Percentiles rank a stretch among this genome's conserved stretches.
These are phyloP conservation scores for Inga laurina DNA, from an alignment of 306 rosid species.

Conservation along the genomic window DNA sequence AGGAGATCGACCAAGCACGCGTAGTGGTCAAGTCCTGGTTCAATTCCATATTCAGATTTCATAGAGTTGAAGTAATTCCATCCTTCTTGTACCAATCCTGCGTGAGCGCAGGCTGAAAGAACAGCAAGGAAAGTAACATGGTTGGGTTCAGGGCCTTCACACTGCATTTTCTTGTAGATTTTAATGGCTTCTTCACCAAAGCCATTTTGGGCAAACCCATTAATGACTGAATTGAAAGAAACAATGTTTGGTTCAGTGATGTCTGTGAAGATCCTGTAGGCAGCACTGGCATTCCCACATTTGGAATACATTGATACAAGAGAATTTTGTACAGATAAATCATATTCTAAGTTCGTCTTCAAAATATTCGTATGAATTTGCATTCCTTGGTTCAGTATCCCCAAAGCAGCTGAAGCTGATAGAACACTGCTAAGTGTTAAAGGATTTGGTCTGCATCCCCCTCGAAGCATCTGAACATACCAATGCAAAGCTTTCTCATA, in stretches of 20 bases:
- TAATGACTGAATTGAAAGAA: conserved; percentile 70
- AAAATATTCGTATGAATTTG: conserved; percentile 63
- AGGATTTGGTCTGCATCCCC: conserved; percentile 53
- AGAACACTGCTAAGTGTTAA: conserved; percentile 69
- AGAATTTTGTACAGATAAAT: conserved; percentile 74
- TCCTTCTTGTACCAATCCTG: conserved; percentile 74
- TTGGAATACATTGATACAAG: conserved; percentile 76
- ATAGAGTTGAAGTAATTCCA: conserved; percentile 53
- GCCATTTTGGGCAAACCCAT: conserved; percentile 81
- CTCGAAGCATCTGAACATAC: conserved; percentile 62
- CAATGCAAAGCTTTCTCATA: conserved; percentile 65
- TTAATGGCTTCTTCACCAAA: conserved; percentile 61
- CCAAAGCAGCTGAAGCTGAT: conserved; percentile 74
- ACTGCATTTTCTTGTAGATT: conserved; percentile 63
- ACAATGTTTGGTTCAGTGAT: conserved; percentile 56
- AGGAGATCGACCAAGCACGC: conserved; percentile 89
- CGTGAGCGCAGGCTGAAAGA: conserved; percentile 86
- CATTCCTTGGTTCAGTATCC: conserved; percentile 62
- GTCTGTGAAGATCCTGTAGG: conserved; percentile 51
- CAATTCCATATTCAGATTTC: conserved; percentile 51
- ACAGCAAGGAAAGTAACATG: conserved; percentile 67
- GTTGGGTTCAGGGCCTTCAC: conserved; percentile 54
- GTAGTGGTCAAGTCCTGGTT: conserved; percentile 72
- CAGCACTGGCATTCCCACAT: conserved; percentile 73
- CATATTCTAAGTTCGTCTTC: conserved; percentile 60